Evolutionary conservation across 768 basidiomycete species (phyloP).

Genomic region (Tephrocybe sp.): DNA sequence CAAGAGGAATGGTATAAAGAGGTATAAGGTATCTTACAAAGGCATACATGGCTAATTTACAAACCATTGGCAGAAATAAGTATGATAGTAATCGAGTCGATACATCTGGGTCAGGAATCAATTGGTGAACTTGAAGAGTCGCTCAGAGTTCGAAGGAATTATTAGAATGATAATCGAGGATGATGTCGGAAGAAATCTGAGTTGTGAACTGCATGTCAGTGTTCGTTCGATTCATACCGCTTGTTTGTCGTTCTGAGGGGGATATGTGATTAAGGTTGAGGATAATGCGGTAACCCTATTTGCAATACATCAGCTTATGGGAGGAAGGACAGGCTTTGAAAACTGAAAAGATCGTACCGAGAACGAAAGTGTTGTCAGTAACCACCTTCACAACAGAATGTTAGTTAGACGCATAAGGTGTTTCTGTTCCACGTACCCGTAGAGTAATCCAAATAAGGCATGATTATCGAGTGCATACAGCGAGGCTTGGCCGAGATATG

Average conservation of each 20-base stretch:
- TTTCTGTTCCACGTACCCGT: conserved; percentile 21
- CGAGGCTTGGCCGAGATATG: conserved; percentile 23
- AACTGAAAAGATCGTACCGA: conserved; percentile 19
- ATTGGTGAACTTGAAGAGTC: not conserved
- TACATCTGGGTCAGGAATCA: too few species aligned
- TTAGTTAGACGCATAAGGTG: not conserved
- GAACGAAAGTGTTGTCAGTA: conserved; percentile 32
- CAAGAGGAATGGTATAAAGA: too few species aligned
- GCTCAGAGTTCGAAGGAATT: conserved; percentile 21
- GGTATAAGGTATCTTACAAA: too few species aligned
- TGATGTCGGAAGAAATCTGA: conserved; percentile 12
- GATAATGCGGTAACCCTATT: conserved; percentile 37
- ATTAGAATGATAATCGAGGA: conserved; percentile 4
- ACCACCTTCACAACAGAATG: conserved; percentile 24
- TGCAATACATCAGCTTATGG: conserved; percentile 5
- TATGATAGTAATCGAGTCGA: too few species aligned
- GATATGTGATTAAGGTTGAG: conserved; percentile 29
- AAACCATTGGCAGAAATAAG: too few species aligned
- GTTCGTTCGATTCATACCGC: conserved; percentile 21
- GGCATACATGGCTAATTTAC: too few species aligned
- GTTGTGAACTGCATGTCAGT: conserved; percentile 29
- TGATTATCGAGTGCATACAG: conserved; percentile 23
- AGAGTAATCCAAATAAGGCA: conserved; percentile 27
- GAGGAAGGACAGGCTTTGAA: not conserved
- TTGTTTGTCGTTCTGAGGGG: conserved; percentile 11